Base-by-base conservation (phyloP, 306 rosid species). In the Myrica gale region DNA sequence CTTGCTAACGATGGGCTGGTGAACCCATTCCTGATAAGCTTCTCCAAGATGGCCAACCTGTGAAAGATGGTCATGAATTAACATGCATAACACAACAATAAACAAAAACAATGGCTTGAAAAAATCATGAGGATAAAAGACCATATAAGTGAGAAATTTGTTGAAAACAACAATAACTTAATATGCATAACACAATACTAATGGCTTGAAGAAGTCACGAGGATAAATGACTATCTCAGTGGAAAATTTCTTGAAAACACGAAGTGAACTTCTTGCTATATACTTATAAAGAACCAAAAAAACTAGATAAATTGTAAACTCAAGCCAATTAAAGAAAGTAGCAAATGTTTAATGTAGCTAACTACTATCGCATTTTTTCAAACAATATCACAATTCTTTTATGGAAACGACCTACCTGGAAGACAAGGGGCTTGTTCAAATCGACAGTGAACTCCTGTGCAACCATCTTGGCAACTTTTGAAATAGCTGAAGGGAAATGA, bases 1-100 rank as follows among this genome's bases (percentile, higher is more conserved):
- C 83, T 85, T 90, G 89, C 90, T 67, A 54, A 91, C 89, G 75
- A 95, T 95, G 5, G 97, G 97, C 79, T 90, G 96, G 87, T 95
- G 98, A 74, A 92, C 90, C 98, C 98, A 95, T 73, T 95, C 97
- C 70, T 95, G 87, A 80, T 95, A 95, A 75, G 77, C 88, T 86
- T 89, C 97, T 74, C 92, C 98, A 57, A 95, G 97, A 88, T 95
- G 89, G 61, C 98, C 98, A 58, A 95, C 98, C 98, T 95, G 68
- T 12, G 72, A 77, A 75, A 81, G 17, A 74, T 46, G 75, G 84
- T 68, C 32, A n/a, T n/a, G 51, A 72, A 43, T 39, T 77, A 23
- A 46, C 58, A 26, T 23, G 26, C 56, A 74, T 10, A 10, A 61
- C 17, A 51, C 73, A 52, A 66, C 73, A 51, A 37, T 50, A 73